Conservation (phyloP, 2,329 filamentous ascomycete genomes). For the Nannizzia gypsea region DNA sequence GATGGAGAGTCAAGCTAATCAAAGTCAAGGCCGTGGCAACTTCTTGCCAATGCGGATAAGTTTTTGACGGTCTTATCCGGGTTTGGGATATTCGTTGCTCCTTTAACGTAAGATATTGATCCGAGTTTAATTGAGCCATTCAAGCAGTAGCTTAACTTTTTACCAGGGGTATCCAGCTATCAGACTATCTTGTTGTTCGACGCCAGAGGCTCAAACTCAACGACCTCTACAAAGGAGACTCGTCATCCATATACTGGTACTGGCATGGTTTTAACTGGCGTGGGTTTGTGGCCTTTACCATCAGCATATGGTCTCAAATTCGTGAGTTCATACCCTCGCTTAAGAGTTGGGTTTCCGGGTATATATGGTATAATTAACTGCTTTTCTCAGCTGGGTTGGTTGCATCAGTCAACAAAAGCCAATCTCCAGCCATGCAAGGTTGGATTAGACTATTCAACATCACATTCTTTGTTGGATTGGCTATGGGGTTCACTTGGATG, state of each 20-base stretch:
- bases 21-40: slow-evolving; percentile 41
- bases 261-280: slow-evolving; percentile 36
- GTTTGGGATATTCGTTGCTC: slow-evolving; percentile 38
- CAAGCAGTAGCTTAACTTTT: neutral
- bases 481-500: slow-evolving; percentile 27
- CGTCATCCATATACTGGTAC: slow-evolving; percentile 35
- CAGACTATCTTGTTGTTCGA: slow-evolving; percentile 26
- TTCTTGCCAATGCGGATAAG: slow-evolving; percentile 36
- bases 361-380: no score
- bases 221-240: slow-evolving; percentile 31
- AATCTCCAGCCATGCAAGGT: slow-evolving; percentile 17
- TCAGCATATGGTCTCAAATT: slow-evolving; percentile 8
- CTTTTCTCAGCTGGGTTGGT: slow-evolving; percentile 25
- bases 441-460: slow-evolving; percentile 33
- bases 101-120: slow-evolving; percentile 21
- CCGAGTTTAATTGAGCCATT: neutral
- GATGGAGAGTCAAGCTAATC: slow-evolving; percentile 7
- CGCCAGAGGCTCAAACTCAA: slow-evolving; percentile 30
- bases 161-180: slow-evolving; percentile 22
- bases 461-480: slow-evolving; percentile 32
- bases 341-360: neutral
- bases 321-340: neutral
- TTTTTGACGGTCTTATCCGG: slow-evolving; percentile 38
- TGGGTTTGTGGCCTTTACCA: slow-evolving; percentile 20
- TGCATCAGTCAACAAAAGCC: slow-evolving; percentile 20